Evolutionary conservation across 768 basidiomycete genomes (phyloP), one percentile per base, ranked within the genome.

Genomic region (Mrakia hoshinonis): DNA sequence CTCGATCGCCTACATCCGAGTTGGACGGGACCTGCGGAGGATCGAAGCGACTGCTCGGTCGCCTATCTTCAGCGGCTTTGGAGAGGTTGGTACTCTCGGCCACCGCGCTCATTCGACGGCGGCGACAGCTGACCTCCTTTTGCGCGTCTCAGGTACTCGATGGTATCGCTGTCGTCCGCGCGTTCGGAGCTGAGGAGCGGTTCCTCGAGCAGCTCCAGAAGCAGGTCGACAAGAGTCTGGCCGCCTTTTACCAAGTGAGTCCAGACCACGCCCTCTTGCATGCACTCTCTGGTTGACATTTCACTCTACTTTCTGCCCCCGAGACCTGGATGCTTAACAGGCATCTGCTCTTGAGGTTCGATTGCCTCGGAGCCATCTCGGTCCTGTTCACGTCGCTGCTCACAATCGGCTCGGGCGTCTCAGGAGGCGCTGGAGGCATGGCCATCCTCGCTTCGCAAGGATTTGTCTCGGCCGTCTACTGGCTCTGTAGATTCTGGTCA

Each of bases 271-370:
- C 31, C 20, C 6, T 34, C 39, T 1, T 13, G 20, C 20, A 75
- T 68, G 13, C 61, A 39, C n/a, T 12, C 7, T 24, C 31, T 39
- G n/a, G 47, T 39, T 4, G 2, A n/a, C 18, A 29, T 67, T 51
- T 64, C 58, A 66, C 20, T 7, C 84, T 81, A n/a, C n/a, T n/a
- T n/a, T n/a, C n/a, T n/a, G n/a, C n/a, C n/a, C n/a, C n/a, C n/a
- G n/a, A n/a, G 22, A 89, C 89, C 79, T 92, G 91, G 91, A 91
- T 92, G 90, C 87, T 86, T 10, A 92, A 90, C 75, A 82, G 91
- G 63, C 92, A 89, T 90, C 82, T 95, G 2, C 80, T 93, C 46
- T 79, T 94, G 69, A 87, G 89, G 73, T 94, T 92, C 77, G 92
- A 96, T 78, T 74, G 82, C 0, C 84, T 94, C 12, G 90, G 91